Conservation (phyloP, 73 alveolate genomes). For the Uronychia setigera region DNA sequence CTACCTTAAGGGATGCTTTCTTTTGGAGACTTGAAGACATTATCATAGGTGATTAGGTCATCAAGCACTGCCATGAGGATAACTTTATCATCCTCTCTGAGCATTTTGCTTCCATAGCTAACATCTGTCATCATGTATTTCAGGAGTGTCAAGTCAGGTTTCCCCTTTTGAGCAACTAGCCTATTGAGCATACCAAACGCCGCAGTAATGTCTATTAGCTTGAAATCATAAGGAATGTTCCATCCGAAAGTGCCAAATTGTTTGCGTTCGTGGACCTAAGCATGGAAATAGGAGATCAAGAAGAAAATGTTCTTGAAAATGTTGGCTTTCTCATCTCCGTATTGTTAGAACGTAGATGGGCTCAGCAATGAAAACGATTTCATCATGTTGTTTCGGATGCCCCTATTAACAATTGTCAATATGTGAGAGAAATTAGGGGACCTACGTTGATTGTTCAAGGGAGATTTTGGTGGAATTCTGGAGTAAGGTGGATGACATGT, state of each 20-base stretch:
- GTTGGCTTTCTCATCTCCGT: slow-evolving; percentile 31
- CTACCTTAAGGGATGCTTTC: too few relatives aligned
- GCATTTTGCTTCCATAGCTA: slow-evolving; percentile 29
- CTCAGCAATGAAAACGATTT: neutral
- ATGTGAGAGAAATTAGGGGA: slow-evolving; percentile 77
- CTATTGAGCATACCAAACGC: slow-evolving; percentile 76
- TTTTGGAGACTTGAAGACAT: neutral
- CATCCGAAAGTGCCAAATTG: slow-evolving; percentile 98
- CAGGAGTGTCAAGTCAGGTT: slow-evolving; percentile 5
- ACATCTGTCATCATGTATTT: slow-evolving; percentile 13
- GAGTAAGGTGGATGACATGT: slow-evolving; percentile 95
- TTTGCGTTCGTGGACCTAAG: slow-evolving; percentile 65
- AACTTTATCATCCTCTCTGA: slow-evolving; percentile 1
- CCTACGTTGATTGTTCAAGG: slow-evolving; percentile 94
- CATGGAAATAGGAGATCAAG: slow-evolving; percentile 21
- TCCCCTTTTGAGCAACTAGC: neutral
- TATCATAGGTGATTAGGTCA: slow-evolving; percentile 4
- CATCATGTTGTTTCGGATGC: slow-evolving; percentile 18
- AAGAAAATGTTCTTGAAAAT: slow-evolving; percentile 59
- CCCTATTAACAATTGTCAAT: slow-evolving; percentile 1
- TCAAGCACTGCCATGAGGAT: slow-evolving; percentile 13
- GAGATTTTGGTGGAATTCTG: slow-evolving; percentile 85
- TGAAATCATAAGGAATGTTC: slow-evolving; percentile 98
- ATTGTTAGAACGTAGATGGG: neutral
- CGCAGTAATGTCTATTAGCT: slow-evolving; percentile 94